Percentiles rank a stretch among this genome's conserved stretches.
Conservation (phyloP, 2,329 filamentous ascomycete species). For the Tolypocladium paradoxum region DNA sequence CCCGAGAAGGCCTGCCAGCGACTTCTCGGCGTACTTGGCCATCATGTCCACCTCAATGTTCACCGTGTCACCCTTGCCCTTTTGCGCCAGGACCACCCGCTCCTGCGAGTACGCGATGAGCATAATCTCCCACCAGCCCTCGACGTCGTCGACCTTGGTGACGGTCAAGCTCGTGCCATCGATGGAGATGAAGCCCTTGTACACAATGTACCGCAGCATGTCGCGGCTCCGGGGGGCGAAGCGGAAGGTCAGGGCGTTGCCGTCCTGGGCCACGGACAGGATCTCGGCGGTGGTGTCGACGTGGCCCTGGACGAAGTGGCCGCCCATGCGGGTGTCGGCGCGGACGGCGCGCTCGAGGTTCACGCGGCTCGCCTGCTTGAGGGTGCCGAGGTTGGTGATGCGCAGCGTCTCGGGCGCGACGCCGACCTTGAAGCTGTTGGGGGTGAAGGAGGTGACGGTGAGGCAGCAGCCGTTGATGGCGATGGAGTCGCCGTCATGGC, state of each 20-base stretch:
- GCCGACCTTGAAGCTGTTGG: constrained; percentile 70
- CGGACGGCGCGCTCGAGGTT: constrained; percentile 93
- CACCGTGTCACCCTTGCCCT: constrained; percentile 69
- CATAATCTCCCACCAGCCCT: constrained; percentile 92
- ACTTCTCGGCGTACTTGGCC: constrained; percentile 83
- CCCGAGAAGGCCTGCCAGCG: constrained; percentile 60
- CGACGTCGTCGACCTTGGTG: constrained; percentile 69
- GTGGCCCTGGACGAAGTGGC: constrained; percentile 96
- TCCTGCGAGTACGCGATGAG: constrained; percentile 94
- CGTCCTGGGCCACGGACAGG: constrained; percentile 61
- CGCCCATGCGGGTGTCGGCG: constrained; percentile 89
- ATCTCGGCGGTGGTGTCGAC: constrained; percentile 84
- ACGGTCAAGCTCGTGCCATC: constrained; percentile 93
- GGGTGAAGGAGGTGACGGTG: constrained; percentile 58
- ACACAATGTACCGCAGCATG: constrained; percentile 79
- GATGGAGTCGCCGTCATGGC: constrained; percentile 85
- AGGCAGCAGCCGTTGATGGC: constrained; percentile 92
- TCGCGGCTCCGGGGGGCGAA: constrained; percentile 59
- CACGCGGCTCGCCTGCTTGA: constrained; percentile 56
- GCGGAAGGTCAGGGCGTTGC: constrained; percentile 81
- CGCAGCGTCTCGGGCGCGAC: constrained; percentile 93
- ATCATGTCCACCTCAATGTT: constrained; percentile 91
- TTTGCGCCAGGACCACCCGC: constrained; percentile 71
- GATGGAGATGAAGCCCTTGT: constrained; percentile 91
- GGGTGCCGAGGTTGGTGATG: constrained; percentile 80